Evolutionary conservation across 192 early-diverging fungal species (phyloP).

Genomic region (Linnemannia exigua): DNA sequence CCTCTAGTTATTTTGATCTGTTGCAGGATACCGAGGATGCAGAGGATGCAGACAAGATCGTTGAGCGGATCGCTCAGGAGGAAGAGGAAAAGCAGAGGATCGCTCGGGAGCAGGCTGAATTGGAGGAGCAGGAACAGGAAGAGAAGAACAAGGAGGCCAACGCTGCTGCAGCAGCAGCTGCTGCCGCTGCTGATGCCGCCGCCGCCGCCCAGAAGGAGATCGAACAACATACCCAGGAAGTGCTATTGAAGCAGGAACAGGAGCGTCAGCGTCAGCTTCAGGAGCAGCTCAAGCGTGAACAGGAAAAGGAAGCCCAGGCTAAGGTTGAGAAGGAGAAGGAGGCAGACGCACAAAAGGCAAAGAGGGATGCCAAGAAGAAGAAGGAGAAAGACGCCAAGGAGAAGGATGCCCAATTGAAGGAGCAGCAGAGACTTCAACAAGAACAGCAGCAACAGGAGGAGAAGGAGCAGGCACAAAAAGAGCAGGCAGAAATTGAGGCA

Average conservation of each 20-base stretch:
- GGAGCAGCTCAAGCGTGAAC: conserved; percentile 13
- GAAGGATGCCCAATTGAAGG: conserved; percentile 10
- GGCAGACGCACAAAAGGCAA: conserved; percentile 26
- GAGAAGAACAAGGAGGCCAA: conserved; percentile 10
- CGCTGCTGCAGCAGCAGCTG: conserved; percentile 4
- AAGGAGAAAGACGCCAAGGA: conserved; percentile 35
- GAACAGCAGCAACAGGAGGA: background rate
- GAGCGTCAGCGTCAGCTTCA: conserved; percentile 24
- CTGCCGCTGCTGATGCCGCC: conserved; percentile 5
- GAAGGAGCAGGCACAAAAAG: background rate
- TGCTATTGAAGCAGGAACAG: conserved; percentile 10
- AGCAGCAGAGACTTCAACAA: background rate
- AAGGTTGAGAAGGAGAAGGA: background rate
- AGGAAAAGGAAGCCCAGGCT: conserved; percentile 13
- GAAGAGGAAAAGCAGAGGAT: conserved; percentile 20
- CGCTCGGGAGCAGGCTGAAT: conserved; percentile 19
- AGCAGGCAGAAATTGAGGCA: conserved; percentile 7
- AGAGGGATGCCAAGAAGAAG: conserved; percentile 53
- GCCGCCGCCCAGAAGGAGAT: background rate
- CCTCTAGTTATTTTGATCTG: conserved; percentile 56
- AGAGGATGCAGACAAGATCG: conserved; percentile 32
- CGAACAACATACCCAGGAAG: conserved; percentile 9
- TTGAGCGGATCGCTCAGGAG: conserved; percentile 35
- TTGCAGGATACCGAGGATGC: conserved; percentile 46
- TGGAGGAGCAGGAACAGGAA: conserved; percentile 9